phyloP scores from a whole-genome alignment of 495 filamentous ascomycete species.

The Penicillium roqueforti region DNA sequence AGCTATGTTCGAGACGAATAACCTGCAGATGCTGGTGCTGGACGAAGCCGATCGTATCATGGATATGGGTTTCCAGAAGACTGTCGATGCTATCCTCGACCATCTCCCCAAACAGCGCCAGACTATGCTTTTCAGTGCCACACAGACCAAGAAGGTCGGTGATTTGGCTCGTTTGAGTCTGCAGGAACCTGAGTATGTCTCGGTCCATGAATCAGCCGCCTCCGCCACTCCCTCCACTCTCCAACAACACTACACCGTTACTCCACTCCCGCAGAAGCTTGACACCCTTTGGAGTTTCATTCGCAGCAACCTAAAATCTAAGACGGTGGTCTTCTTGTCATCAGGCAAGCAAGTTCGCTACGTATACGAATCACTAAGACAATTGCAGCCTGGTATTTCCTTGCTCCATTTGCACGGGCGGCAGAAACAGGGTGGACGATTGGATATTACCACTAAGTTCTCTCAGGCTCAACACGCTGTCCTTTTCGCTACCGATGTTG shows the following conservation, averaged over 20 bases:
- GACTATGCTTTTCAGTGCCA: conserved; percentile 92
- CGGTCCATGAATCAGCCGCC: conserved; percentile 79
- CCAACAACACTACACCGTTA: conserved; percentile 86
- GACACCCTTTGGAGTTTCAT: conserved; percentile 92
- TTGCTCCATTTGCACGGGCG: conserved; percentile 93
- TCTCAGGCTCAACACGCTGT: conserved; percentile 72
- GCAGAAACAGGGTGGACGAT: conserved; percentile 82
- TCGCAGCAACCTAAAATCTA: conserved; percentile 78
- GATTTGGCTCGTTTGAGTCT: conserved; percentile 87
- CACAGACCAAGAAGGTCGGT: conserved; percentile 89
- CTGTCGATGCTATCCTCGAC: conserved; percentile 89
- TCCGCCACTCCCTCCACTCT: conserved; percentile 80
- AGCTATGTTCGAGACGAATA: conserved; percentile 80
- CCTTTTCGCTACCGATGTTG: conserved; percentile 92
- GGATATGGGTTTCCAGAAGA: conserved; percentile 94
- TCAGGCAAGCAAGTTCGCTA: conserved; percentile 96
- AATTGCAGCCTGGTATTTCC: conserved; percentile 91
- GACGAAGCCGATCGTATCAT: conserved; percentile 96
- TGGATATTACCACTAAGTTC: conserved; percentile 83
- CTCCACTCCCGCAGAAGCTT: conserved; percentile 79
- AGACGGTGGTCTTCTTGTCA: conserved; percentile 90
- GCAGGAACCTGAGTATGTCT: conserved; percentile 87
- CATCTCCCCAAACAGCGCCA: conserved; percentile 85
- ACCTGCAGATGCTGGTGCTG: conserved; percentile 86
- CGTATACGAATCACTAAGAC: conserved; percentile 87